A percentile compares a stretch with the other conserved stretches of the same genome.
phyloP scores from a whole-genome alignment of 306 rosid genomes.

The Adenanthera pavonina region DNA sequence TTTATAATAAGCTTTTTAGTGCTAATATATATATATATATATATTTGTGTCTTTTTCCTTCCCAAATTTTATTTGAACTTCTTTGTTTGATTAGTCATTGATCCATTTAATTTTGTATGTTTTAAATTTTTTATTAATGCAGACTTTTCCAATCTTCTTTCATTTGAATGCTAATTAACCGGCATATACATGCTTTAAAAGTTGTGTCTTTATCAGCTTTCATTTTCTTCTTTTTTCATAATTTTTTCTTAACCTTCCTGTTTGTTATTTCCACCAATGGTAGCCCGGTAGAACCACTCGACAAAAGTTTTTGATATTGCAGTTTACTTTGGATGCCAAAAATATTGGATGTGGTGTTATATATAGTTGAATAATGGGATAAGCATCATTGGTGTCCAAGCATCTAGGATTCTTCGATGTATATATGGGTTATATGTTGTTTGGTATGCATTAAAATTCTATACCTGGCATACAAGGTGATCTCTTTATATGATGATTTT shows the following conservation, averaged over 20 bases:
- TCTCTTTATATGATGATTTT: background rate
- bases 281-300: background rate
- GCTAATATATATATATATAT: background rate
- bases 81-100: background rate
- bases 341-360: background rate
- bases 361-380: background rate
- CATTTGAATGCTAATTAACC: background rate
- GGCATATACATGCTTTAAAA: too few relatives aligned
- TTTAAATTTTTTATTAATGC: background rate
- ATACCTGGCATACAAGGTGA: background rate
- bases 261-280: background rate
- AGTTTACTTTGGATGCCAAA: background rate
- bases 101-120: background rate
- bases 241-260: background rate
- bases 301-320: background rate
- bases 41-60: background rate
- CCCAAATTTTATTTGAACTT: background rate
- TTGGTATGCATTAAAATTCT: background rate
- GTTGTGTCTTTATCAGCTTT: background rate
- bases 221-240: background rate
- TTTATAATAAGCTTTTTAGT: background rate
- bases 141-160: background rate
- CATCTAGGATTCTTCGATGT: background rate
- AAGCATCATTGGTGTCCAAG: background rate
- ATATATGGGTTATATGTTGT: background rate